Percentiles rank a stretch among this genome's conserved stretches.
Evolutionary conservation across 2,329 filamentous ascomycete species (phyloP).

Genomic region (Paracoccidioides brasiliensis): DNA sequence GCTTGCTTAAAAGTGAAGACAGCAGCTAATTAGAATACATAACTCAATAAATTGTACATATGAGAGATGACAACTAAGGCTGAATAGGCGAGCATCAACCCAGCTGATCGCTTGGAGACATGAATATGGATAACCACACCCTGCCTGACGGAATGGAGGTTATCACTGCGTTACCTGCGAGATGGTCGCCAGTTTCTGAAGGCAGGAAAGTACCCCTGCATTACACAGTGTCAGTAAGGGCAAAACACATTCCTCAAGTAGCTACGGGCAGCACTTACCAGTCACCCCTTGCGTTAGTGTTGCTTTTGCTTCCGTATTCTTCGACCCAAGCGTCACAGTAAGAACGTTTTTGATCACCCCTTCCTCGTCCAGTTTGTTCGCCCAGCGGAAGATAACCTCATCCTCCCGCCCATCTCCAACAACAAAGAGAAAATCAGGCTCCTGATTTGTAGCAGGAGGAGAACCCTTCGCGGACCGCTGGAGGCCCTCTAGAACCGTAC

Average conservation of each 20-base stretch:
- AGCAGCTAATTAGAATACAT: too few relatives aligned
- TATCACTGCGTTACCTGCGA: slow-evolving; percentile 2
- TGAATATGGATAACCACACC: neutral
- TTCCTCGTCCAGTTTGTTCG: slow-evolving; percentile 56
- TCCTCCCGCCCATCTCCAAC: slow-evolving; percentile 86
- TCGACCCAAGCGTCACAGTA: slow-evolving; percentile 73
- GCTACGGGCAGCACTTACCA: slow-evolving; percentile 44
- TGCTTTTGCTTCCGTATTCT: slow-evolving; percentile 75
- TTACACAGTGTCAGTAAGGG: neutral
- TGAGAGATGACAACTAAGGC: too few relatives aligned
- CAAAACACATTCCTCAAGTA: neutral
- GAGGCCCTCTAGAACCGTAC: slow-evolving; percentile 54
- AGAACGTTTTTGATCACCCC: slow-evolving; percentile 55
- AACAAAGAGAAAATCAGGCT: slow-evolving; percentile 76
- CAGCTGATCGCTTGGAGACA: too few relatives aligned
- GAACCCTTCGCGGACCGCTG: slow-evolving; percentile 32
- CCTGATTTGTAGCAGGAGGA: slow-evolving; percentile 11
- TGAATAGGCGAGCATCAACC: too few relatives aligned
- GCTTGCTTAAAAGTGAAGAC: too few relatives aligned
- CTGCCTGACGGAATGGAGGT: too few relatives aligned
- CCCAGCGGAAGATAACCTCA: slow-evolving; percentile 89
- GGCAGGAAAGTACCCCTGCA: slow-evolving; percentile 39
- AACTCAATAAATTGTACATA: too few relatives aligned
- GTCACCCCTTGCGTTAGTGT: slow-evolving; percentile 86
- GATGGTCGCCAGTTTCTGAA: slow-evolving; percentile 38